phyloP scores from a whole-genome alignment of 257 asterid genomes.

The Solanum sitiens region DNA sequence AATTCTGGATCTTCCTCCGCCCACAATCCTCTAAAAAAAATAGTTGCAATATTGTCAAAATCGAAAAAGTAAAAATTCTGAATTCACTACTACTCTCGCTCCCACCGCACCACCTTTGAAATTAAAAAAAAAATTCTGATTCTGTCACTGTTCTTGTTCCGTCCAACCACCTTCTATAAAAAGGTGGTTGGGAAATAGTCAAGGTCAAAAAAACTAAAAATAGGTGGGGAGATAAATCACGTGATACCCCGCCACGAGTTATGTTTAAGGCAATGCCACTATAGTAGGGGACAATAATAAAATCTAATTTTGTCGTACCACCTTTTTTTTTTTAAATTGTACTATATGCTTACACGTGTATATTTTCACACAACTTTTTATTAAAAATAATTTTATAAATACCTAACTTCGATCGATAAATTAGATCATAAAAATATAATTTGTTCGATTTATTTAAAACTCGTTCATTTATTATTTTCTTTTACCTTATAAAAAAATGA shows the following conservation, averaged over 20 bases:
- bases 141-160: accelerated
- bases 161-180: background rate
- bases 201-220: background rate
- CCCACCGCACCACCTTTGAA: accelerated
- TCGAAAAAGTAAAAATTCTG: background rate
- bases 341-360: background rate
- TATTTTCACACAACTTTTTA: background rate
- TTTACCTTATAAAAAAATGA: background rate
- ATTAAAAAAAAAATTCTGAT: too few relatives aligned
- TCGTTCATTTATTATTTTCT: too few relatives aligned
- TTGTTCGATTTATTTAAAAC: background rate
- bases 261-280: constrained; percentile 1
- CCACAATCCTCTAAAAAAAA: background rate
- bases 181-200: background rate
- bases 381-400: background rate
- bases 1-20: too few relatives aligned
- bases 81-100: background rate
- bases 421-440: background rate
- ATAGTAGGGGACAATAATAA: background rate
- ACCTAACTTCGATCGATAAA: background rate
- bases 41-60: too few relatives aligned
- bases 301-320: constrained; percentile 4
- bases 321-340: background rate
- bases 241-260: constrained; percentile 14
- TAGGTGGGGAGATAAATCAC: background rate